phyloP scores from a whole-genome alignment of 352 stramenopile genomes.

The Globisporangium canariense region DNA sequence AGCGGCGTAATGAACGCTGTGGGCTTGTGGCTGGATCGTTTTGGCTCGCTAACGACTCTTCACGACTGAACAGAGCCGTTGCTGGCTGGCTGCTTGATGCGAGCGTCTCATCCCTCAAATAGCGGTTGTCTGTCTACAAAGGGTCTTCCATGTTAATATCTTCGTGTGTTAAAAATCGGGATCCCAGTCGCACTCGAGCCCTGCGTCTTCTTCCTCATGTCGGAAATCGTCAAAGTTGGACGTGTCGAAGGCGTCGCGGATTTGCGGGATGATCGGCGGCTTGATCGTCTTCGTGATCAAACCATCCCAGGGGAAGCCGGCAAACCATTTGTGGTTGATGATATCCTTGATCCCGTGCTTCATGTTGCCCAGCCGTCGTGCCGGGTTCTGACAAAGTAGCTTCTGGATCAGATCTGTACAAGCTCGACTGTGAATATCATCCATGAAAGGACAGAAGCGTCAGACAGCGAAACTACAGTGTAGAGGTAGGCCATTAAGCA shows the following conservation, averaged over 20 bases:
- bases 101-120: not conserved
- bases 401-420: conserved; percentile 88
- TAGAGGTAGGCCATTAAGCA: not conserved
- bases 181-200: conserved; percentile 66
- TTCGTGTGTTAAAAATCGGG: conserved; percentile 51
- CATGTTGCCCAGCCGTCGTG: conserved; percentile 74
- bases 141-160: not conserved
- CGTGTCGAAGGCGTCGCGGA: conserved; percentile 73
- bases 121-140: not conserved
- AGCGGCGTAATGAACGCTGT: not conserved
- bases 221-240: conserved; percentile 82
- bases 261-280: conserved; percentile 67
- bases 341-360: conserved; percentile 85
- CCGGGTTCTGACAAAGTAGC: conserved; percentile 75
- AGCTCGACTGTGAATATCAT: conserved; percentile 33
- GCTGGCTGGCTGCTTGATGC: not conserved
- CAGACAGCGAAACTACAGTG: not conserved
- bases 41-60: conserved; percentile 1
- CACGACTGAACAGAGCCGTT: not conserved
- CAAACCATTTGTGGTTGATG: conserved; percentile 84
- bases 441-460: not conserved
- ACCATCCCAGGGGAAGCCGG: conserved; percentile 62
- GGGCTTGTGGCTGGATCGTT: not conserved
- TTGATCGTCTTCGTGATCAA: conserved; percentile 59
- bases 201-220: conserved; percentile 62